Evolutionary conservation across 2,329 filamentous ascomycete species (phyloP).

Genomic region (Sclerotinia trifoliorum): DNA sequence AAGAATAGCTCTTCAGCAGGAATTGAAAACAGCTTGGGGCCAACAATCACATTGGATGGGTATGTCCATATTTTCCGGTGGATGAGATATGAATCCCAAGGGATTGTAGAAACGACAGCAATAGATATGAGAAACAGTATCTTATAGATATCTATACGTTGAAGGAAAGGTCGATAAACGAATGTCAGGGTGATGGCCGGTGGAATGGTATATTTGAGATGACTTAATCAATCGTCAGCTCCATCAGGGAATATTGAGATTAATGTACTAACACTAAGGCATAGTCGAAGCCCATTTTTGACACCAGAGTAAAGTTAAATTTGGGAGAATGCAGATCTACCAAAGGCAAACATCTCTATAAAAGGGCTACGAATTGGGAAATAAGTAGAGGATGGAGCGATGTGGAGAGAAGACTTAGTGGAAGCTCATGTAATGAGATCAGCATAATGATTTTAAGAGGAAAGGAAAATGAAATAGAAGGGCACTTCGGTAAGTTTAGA

Average conservation of each 20-base stretch:
- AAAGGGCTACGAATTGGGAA: background rate
- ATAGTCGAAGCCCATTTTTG: conserved; percentile 58
- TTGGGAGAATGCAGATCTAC: conserved; percentile 12
- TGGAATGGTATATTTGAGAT: conserved; percentile 69
- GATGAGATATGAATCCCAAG: conserved; percentile 77
- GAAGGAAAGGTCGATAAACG: conserved; percentile 61
- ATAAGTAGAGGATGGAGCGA: background rate
- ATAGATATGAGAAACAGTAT: conserved; percentile 59
- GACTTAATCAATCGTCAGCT: conserved; percentile 28
- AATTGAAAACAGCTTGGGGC: conserved; percentile 61
- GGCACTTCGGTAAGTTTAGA: background rate
- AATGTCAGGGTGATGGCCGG: conserved; percentile 58
- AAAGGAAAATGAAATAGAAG: background rate
- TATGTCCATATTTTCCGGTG: conserved; percentile 69
- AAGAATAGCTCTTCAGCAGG: conserved; percentile 74
- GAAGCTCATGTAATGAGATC: background rate
- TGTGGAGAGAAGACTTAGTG: background rate
- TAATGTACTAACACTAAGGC: conserved; percentile 55
- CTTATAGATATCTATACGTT: conserved; percentile 61
- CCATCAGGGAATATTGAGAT: background rate
- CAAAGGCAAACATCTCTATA: conserved; percentile 17
- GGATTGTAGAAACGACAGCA: conserved; percentile 66
- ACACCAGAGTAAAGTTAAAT: conserved; percentile 8
- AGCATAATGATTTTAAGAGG: background rate
- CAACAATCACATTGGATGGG: conserved; percentile 62